Evolutionary conservation across 306 rosid species (phyloP).

Genomic region (Oemleria cerasiformis): DNA sequence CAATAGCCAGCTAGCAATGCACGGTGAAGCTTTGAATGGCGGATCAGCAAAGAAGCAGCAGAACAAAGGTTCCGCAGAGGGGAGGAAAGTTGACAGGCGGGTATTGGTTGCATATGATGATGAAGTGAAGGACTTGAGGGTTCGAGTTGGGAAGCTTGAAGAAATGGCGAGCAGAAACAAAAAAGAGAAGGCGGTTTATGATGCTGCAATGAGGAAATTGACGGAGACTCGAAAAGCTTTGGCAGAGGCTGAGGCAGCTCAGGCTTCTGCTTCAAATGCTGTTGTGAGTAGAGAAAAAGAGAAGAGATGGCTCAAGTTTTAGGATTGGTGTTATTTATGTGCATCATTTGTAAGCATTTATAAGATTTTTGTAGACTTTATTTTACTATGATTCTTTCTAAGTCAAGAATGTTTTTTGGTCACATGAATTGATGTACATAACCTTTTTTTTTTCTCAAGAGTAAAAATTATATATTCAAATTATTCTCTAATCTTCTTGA

Average conservation of each 20-base stretch:
- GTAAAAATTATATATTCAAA: no score
- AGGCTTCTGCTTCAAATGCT: constrained; percentile 82
- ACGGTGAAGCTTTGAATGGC: constrained; percentile 40
- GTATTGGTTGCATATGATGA: constrained; percentile 63
- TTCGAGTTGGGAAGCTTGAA: constrained; percentile 70
- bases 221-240: constrained; percentile 72
- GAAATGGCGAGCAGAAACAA: constrained; percentile 74
- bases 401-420: neutral
- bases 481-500: no score
- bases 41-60: constrained; percentile 58
- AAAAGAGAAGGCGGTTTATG: constrained; percentile 78
- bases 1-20: constrained; percentile 76
- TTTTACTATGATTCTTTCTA: constrained; percentile 14
- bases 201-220: constrained; percentile 77
- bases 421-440: neutral
- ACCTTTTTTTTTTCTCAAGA: neutral
- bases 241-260: constrained; percentile 68
- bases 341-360: neutral
- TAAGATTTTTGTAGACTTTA: neutral
- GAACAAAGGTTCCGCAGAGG: constrained; percentile 52
- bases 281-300: constrained; percentile 82
- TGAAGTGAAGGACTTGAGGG: constrained; percentile 77
- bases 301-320: constrained; percentile 92
- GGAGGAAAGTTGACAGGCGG: constrained; percentile 66
- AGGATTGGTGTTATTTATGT: constrained; percentile 19